These are phyloP conservation scores for Sporothrix inflata DNA, from an alignment of 2,329 filamentous ascomycete genomes.

Conservation along the genomic window DNA sequence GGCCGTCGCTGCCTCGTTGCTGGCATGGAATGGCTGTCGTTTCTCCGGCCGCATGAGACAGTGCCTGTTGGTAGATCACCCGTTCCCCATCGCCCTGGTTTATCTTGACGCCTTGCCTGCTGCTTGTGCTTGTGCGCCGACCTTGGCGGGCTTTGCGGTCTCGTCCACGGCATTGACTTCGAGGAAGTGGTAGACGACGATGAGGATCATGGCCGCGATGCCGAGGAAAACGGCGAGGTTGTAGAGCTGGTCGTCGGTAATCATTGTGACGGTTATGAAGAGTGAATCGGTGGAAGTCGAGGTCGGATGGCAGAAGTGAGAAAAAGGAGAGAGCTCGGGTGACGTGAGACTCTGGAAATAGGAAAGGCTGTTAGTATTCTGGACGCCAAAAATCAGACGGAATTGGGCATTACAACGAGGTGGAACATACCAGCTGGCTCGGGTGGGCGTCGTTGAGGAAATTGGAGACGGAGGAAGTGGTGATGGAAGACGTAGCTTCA, in stretches of 20 bases:
- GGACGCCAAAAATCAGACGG: not conserved
- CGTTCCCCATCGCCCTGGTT: not conserved
- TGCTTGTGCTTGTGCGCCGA: constrained; percentile 17
- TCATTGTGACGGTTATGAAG: constrained; percentile 65
- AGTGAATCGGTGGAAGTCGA: not conserved
- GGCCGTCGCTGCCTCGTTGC: not conserved
- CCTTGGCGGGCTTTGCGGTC: constrained; percentile 34
- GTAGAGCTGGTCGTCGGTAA: constrained; percentile 91
- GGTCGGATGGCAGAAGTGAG: not conserved
- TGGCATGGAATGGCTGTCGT: not conserved
- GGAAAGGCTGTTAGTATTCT: not conserved
- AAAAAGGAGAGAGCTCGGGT: not conserved
- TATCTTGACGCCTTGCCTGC: constrained; percentile 28
- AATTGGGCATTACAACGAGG: not conserved
- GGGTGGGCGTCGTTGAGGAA: not conserved
- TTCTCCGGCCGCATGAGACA: not conserved
- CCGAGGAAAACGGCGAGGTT: constrained; percentile 90
- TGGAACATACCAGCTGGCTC: not conserved
- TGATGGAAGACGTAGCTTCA: constrained; percentile 26
- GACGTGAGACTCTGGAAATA: not conserved
- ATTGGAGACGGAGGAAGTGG: not conserved
- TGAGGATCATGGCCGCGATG: constrained; percentile 84
- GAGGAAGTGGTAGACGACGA: constrained; percentile 94
- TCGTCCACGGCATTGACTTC: constrained; percentile 77
- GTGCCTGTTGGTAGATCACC: not conserved